Evolutionary conservation across 257 asterid genomes (phyloP).

Genomic region (Verbascum thapsus): DNA sequence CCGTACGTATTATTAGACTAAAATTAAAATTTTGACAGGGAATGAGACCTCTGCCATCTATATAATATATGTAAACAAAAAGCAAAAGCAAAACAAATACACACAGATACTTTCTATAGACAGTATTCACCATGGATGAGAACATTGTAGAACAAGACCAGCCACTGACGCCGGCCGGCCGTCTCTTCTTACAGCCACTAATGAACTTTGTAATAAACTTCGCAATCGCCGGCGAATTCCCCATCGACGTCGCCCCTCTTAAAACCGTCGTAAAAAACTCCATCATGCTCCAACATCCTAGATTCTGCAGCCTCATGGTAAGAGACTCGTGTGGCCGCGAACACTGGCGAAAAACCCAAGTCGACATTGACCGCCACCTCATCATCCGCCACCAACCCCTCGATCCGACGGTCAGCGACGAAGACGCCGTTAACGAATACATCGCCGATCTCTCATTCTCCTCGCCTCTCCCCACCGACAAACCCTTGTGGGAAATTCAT

Average conservation of each 20-base stretch:
- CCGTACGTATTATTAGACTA: no score
- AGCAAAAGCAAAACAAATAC: no score
- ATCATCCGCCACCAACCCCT: slow-evolving; percentile 39
- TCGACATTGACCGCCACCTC: slow-evolving; percentile 63
- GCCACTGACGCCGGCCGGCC: slow-evolving; percentile 78
- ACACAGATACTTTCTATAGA: no score
- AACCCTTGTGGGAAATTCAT: slow-evolving; percentile 83
- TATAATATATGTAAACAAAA: no score
- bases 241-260: slow-evolving; percentile 47
- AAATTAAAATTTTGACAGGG: no score
- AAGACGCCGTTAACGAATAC: slow-evolving; percentile 64
- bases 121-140: no score
- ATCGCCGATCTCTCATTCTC: slow-evolving; percentile 54
- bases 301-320: slow-evolving; percentile 74
- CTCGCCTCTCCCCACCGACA: slow-evolving; percentile 54
- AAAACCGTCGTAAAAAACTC: slow-evolving; percentile 45
- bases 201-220: slow-evolving; percentile 56
- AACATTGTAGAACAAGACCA: slow-evolving; percentile 40
- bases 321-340: slow-evolving; percentile 57
- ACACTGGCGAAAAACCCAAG: slow-evolving; percentile 57
- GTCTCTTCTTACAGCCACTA: slow-evolving; percentile 54
- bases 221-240: slow-evolving; percentile 39
- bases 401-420: slow-evolving; percentile 39
- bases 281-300: slow-evolving; percentile 54
- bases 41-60: no score